Evolutionary conservation across 2,329 filamentous ascomycete species (phyloP).

Genomic region (Fusarium concolor): DNA sequence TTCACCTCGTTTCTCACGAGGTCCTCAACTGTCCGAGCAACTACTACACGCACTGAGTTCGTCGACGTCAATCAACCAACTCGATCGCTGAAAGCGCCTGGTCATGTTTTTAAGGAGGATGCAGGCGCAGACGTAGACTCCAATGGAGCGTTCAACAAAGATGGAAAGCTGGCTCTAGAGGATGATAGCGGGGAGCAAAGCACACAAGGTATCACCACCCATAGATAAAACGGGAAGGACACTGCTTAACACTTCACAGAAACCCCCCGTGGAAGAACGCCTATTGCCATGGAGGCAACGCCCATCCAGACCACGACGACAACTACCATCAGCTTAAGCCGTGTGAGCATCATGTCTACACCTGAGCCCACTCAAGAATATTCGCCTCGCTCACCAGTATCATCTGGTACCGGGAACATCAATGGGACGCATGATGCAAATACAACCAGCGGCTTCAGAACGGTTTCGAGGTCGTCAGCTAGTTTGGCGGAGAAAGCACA

Average conservation of each 20-base stretch:
- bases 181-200: background rate
- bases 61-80: slow-evolving; percentile 19
- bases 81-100: slow-evolving; percentile 8
- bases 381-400: background rate
- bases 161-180: slow-evolving; percentile 14
- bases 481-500: slow-evolving; percentile 30
- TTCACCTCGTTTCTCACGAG: slow-evolving; percentile 41
- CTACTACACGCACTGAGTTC: slow-evolving; percentile 31
- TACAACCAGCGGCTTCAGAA: slow-evolving; percentile 41
- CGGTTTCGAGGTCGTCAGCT: slow-evolving; percentile 37
- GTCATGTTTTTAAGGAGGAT: slow-evolving; percentile 32
- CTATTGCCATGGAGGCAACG: background rate
- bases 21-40: slow-evolving; percentile 32
- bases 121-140: background rate
- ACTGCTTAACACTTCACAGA: slow-evolving; percentile 2
- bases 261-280: slow-evolving; percentile 2
- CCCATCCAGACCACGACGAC: slow-evolving; percentile 4
- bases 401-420: background rate
- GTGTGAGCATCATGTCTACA: slow-evolving; percentile 8
- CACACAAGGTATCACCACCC: background rate
- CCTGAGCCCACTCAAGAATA: slow-evolving; percentile 10
- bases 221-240: background rate
- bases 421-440: slow-evolving; percentile 19
- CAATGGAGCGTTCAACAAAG: slow-evolving; percentile 8
- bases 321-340: slow-evolving; percentile 1